Evolutionary conservation across 2,329 filamentous ascomycete genomes (phyloP), one percentile per base, ranked within the genome.

Genomic region (Pestalotiopsis sp.): DNA sequence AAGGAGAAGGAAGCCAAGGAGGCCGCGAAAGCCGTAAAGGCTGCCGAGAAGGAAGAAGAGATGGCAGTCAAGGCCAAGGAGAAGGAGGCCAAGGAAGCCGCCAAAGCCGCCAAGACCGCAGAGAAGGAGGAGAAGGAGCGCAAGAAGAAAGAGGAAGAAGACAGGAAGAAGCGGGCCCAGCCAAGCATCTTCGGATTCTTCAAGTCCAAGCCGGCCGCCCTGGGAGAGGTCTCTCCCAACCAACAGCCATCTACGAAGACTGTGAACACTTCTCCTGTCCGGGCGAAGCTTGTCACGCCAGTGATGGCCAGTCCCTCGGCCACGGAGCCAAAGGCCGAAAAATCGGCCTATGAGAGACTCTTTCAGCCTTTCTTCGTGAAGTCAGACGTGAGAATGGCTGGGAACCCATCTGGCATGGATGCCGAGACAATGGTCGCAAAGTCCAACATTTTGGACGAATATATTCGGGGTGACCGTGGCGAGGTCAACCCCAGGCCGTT

Each of bases 321-420:
- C 2, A 72, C 74, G 52, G 74, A 77, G 27, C 38, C 72, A 7
- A 71, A 76, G 66, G 73, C 75, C 5, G 65, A 75, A 4, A 74
- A 80, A 27, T 85, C 87, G 0, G 85, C 89, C 59, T 95, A 93
- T 73, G 83, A 92, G 20, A 90, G 89, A 72, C 83, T 86, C 45
- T 98, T 98, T 75, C 87, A 94, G 40, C 90, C 93, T 0, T 98
- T 98, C 78, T 95, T 92, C 71, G 76, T 96, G 60, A 92, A 93
- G 69, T 85, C 90, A 2, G 87, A 93, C 75, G 92, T 93, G 1
- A 87, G 81, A n/a, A 73, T 98, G 66, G 94, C 94, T 0, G 84
- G 86, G 0, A 81, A 84, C 63, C 83, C 83, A 2, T 89, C 89
- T 36, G 78, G 84, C 52, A 84, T 91, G 77, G 90, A 93, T 72